Conservation (phyloP, 345 rosid species). For the Populus deltoides region DNA sequence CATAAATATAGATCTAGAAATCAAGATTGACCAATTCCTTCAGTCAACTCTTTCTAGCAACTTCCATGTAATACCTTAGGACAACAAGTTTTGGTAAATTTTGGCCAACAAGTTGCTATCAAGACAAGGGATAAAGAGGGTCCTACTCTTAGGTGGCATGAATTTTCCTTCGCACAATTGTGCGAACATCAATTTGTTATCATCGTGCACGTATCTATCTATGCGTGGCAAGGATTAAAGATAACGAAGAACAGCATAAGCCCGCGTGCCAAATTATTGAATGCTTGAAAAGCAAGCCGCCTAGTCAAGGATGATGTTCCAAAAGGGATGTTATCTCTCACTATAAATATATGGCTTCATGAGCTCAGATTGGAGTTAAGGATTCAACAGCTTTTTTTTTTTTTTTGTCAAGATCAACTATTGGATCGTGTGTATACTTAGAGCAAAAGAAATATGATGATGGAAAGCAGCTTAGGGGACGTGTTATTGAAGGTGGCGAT, state of each 20-base stretch:
- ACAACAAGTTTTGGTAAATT: not conserved
- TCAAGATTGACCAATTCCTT: not conserved
- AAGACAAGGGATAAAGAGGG: not conserved
- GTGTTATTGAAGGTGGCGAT: slow-evolving; percentile 41
- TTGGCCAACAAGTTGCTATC: not conserved
- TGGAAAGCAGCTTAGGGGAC: slow-evolving; percentile 40
- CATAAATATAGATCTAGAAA: not conserved
- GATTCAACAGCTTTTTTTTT: not conserved
- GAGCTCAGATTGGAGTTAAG: not conserved
- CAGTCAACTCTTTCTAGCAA: not conserved
- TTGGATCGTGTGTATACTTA: too few species aligned
- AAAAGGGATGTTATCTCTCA: not conserved
- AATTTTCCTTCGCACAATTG: not conserved
- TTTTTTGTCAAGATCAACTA: not conserved
- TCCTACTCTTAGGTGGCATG: not conserved
- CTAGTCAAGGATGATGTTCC: not conserved
- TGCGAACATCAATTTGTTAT: not conserved
- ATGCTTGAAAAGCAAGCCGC: not conserved
- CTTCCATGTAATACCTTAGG: not conserved
- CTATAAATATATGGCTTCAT: not conserved
- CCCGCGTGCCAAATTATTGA: not conserved
- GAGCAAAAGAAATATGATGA: slow-evolving; percentile 6
- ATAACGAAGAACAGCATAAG: not conserved
- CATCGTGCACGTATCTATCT: not conserved
- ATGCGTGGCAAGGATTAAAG: not conserved